Percentiles rank a stretch among this genome's conserved stretches.
Conservation (phyloP, 768 basidiomycete genomes). For the Fomitopsis serialis region DNA sequence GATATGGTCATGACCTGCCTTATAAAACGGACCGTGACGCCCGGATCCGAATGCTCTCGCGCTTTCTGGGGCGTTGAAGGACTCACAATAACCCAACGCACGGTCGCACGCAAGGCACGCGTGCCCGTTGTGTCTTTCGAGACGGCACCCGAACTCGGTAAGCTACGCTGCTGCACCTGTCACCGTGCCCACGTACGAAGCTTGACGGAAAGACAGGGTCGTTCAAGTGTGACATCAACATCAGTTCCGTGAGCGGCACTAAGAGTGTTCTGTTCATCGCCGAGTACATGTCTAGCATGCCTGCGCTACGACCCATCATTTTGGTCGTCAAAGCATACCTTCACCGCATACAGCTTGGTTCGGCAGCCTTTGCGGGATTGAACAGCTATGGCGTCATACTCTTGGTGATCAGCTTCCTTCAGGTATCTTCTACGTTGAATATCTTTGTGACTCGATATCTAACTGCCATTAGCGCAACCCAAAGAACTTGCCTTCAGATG, state of each 20-base stretch:
- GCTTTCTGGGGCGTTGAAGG: constrained; percentile 41
- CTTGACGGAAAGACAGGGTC: constrained; percentile 32
- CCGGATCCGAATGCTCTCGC: constrained; percentile 39
- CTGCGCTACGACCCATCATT: constrained; percentile 55
- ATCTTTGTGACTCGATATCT: background rate
- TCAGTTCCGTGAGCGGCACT: constrained; percentile 58
- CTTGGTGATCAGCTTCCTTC: constrained; percentile 63
- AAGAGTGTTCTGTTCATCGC: constrained; percentile 48
- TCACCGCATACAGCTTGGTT: constrained; percentile 50
- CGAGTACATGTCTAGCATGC: constrained; percentile 44
- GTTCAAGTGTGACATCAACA: constrained; percentile 58
- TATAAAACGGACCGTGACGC: constrained; percentile 26
- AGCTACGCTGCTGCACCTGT: background rate
- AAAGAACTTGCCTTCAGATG: constrained; percentile 41
- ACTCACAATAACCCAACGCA: constrained; percentile 36
- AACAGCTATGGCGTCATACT: constrained; percentile 64
- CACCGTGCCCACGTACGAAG: background rate
- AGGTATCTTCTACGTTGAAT: constrained; percentile 38
- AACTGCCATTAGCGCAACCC: constrained; percentile 48
- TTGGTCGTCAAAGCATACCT: constrained; percentile 62
- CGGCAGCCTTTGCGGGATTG: constrained; percentile 56
- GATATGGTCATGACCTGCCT: constrained; percentile 46
- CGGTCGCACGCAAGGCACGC: constrained; percentile 43
- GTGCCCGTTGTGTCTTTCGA: constrained; percentile 64
- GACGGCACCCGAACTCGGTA: constrained; percentile 37